A percentile compares a stretch with the other conserved stretches of the same genome.
phyloP scores from a whole-genome alignment of 2,329 filamentous ascomycete species.

The Fusarium stilboides region DNA sequence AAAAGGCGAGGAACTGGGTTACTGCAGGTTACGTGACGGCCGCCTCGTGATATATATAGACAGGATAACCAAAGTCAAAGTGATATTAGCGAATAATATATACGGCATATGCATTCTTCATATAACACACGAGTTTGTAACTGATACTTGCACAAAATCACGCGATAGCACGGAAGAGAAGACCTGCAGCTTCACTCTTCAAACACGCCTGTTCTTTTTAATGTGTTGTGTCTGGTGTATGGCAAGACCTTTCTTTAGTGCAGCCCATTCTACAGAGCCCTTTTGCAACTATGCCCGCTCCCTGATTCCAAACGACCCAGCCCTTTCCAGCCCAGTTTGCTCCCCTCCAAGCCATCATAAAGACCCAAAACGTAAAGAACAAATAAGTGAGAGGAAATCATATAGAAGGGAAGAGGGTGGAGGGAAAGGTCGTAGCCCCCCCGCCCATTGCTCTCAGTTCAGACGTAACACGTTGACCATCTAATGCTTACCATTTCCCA shows the following conservation, averaged over 20 bases:
- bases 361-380: constrained; percentile 20
- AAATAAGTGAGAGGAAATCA: constrained; percentile 14
- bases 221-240: constrained; percentile 3
- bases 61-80: constrained; percentile 14
- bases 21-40: not conserved
- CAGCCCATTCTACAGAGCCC: constrained; percentile 26
- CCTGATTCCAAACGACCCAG: constrained; percentile 15
- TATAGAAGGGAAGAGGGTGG: not conserved
- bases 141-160: constrained; percentile 6
- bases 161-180: not conserved
- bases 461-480: constrained; percentile 28
- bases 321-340: not conserved
- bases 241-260: constrained; percentile 1
- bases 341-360: constrained; percentile 11
- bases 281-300: constrained; percentile 22
- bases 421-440: constrained; percentile 4
- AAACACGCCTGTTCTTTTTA: constrained; percentile 16
- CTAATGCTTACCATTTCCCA: constrained; percentile 36
- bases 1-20: constrained; percentile 1
- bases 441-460: constrained; percentile 10
- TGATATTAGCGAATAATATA: constrained; percentile 13
- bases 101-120: not conserved
- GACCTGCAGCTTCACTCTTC: not conserved
- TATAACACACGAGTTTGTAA: constrained; percentile 10
- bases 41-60: constrained; percentile 23